phyloP scores from a whole-genome alignment of 257 asterid genomes.

The Craterostigma plantagineum region DNA sequence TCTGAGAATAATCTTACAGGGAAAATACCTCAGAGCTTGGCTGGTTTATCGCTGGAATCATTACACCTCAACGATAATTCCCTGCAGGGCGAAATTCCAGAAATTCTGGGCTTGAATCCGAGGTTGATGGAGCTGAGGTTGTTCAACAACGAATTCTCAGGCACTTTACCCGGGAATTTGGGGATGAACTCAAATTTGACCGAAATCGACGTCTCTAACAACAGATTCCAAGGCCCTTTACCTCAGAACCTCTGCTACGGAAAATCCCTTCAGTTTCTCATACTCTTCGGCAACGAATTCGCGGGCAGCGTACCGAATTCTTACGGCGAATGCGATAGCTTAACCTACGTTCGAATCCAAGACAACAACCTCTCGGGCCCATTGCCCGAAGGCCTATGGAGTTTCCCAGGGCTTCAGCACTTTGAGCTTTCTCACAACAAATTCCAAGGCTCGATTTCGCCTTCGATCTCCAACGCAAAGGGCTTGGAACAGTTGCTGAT shows the following conservation, averaged over 20 bases:
- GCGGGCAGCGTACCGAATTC: slow-evolving; percentile 51
- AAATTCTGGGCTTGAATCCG: slow-evolving; percentile 22
- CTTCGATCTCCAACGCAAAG: slow-evolving; percentile 27
- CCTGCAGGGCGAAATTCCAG: slow-evolving; percentile 49
- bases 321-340: slow-evolving; percentile 44
- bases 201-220: slow-evolving; percentile 46
- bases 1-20: slow-evolving; percentile 54
- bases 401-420: slow-evolving; percentile 22
- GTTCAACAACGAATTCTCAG: slow-evolving; percentile 50
- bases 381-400: slow-evolving; percentile 48
- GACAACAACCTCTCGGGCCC: slow-evolving; percentile 35
- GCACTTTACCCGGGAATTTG: slow-evolving; percentile 31
- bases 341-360: slow-evolving; percentile 29
- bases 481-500: slow-evolving; percentile 23
- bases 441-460: slow-evolving; percentile 48
- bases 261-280: slow-evolving; percentile 21
- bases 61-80: slow-evolving; percentile 45
- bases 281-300: slow-evolving; percentile 34
- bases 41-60: slow-evolving; percentile 24
- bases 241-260: slow-evolving; percentile 43
- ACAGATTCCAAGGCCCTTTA: slow-evolving; percentile 44
- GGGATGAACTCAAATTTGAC: slow-evolving; percentile 53
- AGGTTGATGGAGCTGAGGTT: slow-evolving; percentile 28
- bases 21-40: slow-evolving; percentile 44
- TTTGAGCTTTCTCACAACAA: slow-evolving; percentile 34